Evolutionary conservation across 1,139 yeast genomes (phyloP).

Genomic region (Taphrina populina): DNA sequence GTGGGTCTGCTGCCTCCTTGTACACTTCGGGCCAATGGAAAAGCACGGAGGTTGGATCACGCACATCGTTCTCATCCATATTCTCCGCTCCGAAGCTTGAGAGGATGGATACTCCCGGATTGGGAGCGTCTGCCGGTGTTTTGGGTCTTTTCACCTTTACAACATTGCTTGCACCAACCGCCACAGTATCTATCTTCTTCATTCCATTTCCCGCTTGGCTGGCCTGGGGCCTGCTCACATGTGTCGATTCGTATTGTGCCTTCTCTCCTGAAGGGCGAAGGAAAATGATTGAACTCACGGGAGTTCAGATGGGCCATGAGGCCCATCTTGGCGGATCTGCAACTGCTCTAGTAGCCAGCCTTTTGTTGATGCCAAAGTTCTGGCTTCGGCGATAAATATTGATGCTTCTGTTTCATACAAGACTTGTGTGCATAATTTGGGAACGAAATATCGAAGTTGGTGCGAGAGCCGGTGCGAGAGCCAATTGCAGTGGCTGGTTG

Average conservation of each 20-base stretch:
- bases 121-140: conserved; percentile 30
- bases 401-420: too few species aligned
- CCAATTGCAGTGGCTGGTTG: too few species aligned
- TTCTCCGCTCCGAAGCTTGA: conserved; percentile 5
- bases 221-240: conserved; percentile 29
- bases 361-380: conserved; percentile 9
- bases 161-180: conserved; percentile 13
- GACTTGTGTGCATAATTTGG: too few species aligned
- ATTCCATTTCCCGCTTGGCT: conserved; percentile 32
- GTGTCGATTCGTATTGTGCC: conserved; percentile 28
- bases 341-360: conserved; percentile 7
- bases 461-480: too few species aligned
- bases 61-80: background rate
- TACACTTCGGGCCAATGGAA: conserved; percentile 21
- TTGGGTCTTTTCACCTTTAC: conserved; percentile 26
- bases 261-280: conserved; percentile 9
- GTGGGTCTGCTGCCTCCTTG: conserved; percentile 18
- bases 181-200: conserved; percentile 23
- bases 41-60: background rate
- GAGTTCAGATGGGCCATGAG: conserved; percentile 25
- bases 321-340: conserved; percentile 30
- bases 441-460: too few species aligned
- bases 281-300: conserved; percentile 13
- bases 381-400: conserved; percentile 17
- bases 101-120: conserved; percentile 13